Evolutionary conservation across 306 rosid species (phyloP).

Genomic region (Medicago truncatula): MtrunA17r5.0-ANR NC_053045.1:61634501-61635000

Average conservation of each 20-base stretch:
- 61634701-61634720: constrained; percentile 33
- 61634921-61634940: too few relatives aligned
- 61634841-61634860: not conserved
- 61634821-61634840: constrained; percentile 15
- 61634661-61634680: not conserved
- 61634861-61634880: not conserved
- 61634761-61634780: constrained; percentile 26
- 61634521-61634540: constrained; percentile 37
- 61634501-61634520: constrained; percentile 55
- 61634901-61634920: too few relatives aligned
- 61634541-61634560: constrained; percentile 27
- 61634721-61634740: constrained; percentile 42
- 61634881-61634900: not conserved
- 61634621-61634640: constrained; percentile 34
- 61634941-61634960: too few relatives aligned
- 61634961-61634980: too few relatives aligned
- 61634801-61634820: constrained; percentile 25
- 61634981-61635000: too few relatives aligned
- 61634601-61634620: constrained; percentile 38
- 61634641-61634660: constrained; percentile 41
- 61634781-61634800: constrained; percentile 31
- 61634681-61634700: constrained; percentile 41
- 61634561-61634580: constrained; percentile 32
- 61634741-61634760: constrained; percentile 32
- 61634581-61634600: constrained; percentile 46